Evolutionary conservation across 805 yeast genomes (phyloP), one percentile per base, ranked within the genome.

Genomic region (Pichia kluyveri): DNA sequence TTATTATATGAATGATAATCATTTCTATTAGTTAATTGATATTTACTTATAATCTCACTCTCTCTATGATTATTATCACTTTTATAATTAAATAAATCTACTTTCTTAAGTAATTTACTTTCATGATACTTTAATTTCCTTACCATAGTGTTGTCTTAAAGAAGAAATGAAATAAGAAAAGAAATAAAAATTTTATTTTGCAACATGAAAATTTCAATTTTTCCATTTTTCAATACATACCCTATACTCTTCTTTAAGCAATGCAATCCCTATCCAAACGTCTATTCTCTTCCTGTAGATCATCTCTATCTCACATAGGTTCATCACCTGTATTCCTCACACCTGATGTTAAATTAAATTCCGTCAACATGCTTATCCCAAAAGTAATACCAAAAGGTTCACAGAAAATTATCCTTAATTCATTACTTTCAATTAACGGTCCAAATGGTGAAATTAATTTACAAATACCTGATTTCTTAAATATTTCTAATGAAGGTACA

Each of bases 71-170:
- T 88, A 48, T 84, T 82, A 64, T 93, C 99, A 59, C 88, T 95
- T 66, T 93, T 93, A 97, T 98, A 93, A 66, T 93, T 95, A 45
- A 88, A 85, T 70, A 93, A 88, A 63, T 93, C 97, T 46, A 93
- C 98, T 67, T 93, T 93, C 72, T 86, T 89, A 59, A 93, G 77
- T 59, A 93, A 79, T 69, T 89, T 90, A 74, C 86, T 84, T 77
- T 93, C 99, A 68, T 93, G 99, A 70, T 86, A 88, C 66, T 93
- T 93, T 51, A 93, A 77, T 58, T 86, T 75, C 66, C 99, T 77
- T 43, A 85, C 95, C 95, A 86, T 85, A 40, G 37, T 15, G 4
- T 8, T 42, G 38, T 30, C 8, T 12, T 40, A 40, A 40, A 19
- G 9, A 32, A 32, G 12, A 5, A 32, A 32, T 14, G 37, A 32